Conservation (phyloP, 1,284 basidiomycete species). For the Polyporus tsugae region DNA sequence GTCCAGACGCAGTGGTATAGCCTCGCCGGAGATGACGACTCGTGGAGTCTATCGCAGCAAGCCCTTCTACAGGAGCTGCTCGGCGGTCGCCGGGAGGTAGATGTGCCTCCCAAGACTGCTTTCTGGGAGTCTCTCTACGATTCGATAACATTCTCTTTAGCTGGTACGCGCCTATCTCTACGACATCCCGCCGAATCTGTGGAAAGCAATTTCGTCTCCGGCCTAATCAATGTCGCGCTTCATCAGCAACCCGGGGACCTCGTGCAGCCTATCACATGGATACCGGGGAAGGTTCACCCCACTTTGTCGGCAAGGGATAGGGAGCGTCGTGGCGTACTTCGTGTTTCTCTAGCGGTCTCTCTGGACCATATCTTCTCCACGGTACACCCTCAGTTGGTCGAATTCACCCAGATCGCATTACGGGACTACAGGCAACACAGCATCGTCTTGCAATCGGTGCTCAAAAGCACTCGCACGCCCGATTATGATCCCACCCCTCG, state of each 20-base stretch:
- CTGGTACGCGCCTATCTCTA: conserved; percentile 19
- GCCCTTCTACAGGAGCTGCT: conserved; percentile 38
- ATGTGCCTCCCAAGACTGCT: not conserved
- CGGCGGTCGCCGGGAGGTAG: conserved; percentile 8
- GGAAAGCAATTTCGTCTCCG: conserved; percentile 34
- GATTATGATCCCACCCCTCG: not conserved
- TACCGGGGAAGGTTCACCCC: conserved; percentile 34
- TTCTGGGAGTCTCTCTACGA: conserved; percentile 18
- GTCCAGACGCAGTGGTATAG: conserved; percentile 36
- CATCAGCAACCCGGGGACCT: conserved; percentile 32
- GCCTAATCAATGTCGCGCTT: conserved; percentile 25
- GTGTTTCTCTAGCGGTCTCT: conserved; percentile 48
- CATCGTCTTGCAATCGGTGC: conserved; percentile 11
- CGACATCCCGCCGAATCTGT: conserved; percentile 23
- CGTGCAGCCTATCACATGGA: conserved; percentile 26
- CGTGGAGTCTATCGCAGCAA: conserved; percentile 29
- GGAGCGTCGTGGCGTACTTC: conserved; percentile 43
- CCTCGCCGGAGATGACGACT: conserved; percentile 38
- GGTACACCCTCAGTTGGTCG: conserved; percentile 68
- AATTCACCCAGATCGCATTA: conserved; percentile 66
- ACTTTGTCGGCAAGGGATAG: conserved; percentile 31
- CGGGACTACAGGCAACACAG: conserved; percentile 51
- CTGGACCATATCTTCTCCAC: conserved; percentile 55
- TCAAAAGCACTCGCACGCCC: not conserved
- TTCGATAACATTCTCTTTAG: conserved; percentile 12